Conservation (phyloP, 73 alveolate species). For the Diophrys appendiculata region DNA sequence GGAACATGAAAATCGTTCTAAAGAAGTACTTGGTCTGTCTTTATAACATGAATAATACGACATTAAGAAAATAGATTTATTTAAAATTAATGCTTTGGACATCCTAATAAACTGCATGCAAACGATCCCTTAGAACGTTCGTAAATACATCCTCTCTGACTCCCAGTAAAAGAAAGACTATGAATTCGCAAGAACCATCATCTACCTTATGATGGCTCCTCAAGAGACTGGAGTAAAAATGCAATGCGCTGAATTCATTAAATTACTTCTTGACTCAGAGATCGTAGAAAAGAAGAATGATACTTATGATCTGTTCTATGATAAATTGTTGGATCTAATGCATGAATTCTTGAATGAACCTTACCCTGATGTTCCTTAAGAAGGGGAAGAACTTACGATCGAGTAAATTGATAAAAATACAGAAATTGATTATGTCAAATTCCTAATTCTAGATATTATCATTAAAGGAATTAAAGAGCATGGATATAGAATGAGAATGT, state of each 20-base stretch:
- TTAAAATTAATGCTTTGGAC: conserved; percentile 42
- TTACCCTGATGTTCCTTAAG: background rate
- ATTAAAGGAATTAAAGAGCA: conserved; percentile 51
- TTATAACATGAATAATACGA: conserved; percentile 28
- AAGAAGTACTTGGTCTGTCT: too few species aligned
- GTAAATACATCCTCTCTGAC: conserved; percentile 33
- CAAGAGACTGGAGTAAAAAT: conserved; percentile 46
- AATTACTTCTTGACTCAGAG: conserved; percentile 52
- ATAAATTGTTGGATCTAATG: conserved; percentile 14
- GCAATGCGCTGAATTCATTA: conserved; percentile 43
- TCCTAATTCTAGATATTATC: conserved; percentile 38
- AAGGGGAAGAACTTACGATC: background rate
- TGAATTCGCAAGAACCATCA: conserved; percentile 30
- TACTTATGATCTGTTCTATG: conserved; percentile 45
- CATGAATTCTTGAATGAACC: conserved; percentile 3
- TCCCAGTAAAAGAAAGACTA: conserved; percentile 24
- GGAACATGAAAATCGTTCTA: too few species aligned
- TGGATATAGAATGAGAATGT: conserved; percentile 48
- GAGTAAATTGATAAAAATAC: conserved; percentile 16
- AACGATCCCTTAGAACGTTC: conserved; percentile 22
- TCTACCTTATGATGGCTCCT: conserved; percentile 24
- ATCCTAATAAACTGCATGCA: conserved; percentile 39
- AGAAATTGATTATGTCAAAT: conserved; percentile 32
- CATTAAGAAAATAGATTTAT: conserved; percentile 37
- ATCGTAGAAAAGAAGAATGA: conserved; percentile 23